Percentiles rank a stretch among this genome's conserved stretches.
phyloP scores from a whole-genome alignment of 345 rosid species.

The Cochlearia excelsa region DNA sequence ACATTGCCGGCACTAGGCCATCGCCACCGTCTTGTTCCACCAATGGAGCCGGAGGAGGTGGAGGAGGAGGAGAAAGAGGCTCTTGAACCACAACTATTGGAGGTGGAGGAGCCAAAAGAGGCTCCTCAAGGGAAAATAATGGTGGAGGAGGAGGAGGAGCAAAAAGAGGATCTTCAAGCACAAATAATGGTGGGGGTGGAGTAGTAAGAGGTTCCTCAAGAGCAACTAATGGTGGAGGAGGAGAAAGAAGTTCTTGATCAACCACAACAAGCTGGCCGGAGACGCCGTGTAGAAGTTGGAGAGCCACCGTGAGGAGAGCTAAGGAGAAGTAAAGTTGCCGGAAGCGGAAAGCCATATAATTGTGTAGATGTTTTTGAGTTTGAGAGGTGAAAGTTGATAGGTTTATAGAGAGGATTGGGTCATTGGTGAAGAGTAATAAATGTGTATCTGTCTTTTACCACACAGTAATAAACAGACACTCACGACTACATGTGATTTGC shows the following conservation, averaged over 20 bases:
- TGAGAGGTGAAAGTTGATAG: background rate
- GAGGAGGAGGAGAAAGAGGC: constrained; percentile 15
- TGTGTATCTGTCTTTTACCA: too few relatives aligned
- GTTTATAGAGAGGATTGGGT: too few relatives aligned
- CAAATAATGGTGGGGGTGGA: constrained; percentile 12
- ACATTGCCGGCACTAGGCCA: constrained; percentile 77
- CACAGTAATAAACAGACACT: too few relatives aligned
- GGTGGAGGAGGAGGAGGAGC: background rate
- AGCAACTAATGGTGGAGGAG: too few relatives aligned
- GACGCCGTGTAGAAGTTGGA: constrained; percentile 16
- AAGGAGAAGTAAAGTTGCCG: constrained; percentile 7
- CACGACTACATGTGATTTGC: too few relatives aligned
- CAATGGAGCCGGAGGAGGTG: constrained; percentile 30
- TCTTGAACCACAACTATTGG: constrained; percentile 22
- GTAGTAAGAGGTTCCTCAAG: background rate
- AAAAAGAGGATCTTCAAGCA: constrained; percentile 12
- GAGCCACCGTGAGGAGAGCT: background rate
- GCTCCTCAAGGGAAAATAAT: constrained; percentile 1
- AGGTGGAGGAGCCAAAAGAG: background rate
- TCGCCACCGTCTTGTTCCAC: constrained; percentile 9
- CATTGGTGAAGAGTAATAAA: too few relatives aligned
- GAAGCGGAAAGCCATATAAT: constrained; percentile 25
- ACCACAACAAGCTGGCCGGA: constrained; percentile 23
- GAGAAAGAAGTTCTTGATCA: constrained; percentile 17
- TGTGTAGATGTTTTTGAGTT: constrained; percentile 2